phyloP scores from a whole-genome alignment of 1,284 basidiomycete species.

The Heliocybe sulcata region DNA sequence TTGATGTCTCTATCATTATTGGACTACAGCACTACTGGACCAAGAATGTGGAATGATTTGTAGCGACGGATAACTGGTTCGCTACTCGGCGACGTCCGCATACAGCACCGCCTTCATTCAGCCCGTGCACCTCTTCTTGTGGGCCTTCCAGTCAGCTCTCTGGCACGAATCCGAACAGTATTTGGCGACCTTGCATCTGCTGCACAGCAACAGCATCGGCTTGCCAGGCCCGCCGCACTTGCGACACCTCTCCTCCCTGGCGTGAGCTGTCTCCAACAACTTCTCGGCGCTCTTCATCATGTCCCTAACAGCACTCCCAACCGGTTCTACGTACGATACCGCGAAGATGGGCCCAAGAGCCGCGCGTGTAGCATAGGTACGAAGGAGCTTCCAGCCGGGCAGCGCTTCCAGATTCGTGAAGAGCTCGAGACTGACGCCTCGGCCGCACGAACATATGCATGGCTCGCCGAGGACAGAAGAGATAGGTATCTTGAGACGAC shows the following conservation, averaged over 20 bases:
- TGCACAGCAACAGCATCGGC: constrained; percentile 22
- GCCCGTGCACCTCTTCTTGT: constrained; percentile 7
- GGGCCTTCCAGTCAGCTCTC: constrained; percentile 11
- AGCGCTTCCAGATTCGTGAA: constrained; percentile 17
- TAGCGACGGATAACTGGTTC: no score
- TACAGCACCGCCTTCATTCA: not conserved
- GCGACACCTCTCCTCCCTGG: constrained; percentile 8
- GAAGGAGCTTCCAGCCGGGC: constrained; percentile 24
- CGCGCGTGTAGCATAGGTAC: constrained; percentile 33
- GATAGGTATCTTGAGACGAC: constrained; percentile 22
- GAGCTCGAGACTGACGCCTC: constrained; percentile 28
- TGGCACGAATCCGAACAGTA: constrained; percentile 14
- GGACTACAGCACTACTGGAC: no score
- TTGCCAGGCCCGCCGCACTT: constrained; percentile 23
- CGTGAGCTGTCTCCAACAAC: not conserved
- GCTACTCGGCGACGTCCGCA: no score
- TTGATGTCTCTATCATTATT: no score
- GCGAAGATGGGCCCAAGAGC: constrained; percentile 43
- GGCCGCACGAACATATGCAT: constrained; percentile 39
- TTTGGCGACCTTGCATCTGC: constrained; percentile 11
- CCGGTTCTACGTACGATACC: constrained; percentile 33
- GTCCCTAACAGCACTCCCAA: constrained; percentile 13
- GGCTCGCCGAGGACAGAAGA: constrained; percentile 23
- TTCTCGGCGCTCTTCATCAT: not conserved
- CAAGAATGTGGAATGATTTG: no score